Base-by-base conservation (phyloP, 768 basidiomycete species). In the Rhizopogon roseolus region DNA sequence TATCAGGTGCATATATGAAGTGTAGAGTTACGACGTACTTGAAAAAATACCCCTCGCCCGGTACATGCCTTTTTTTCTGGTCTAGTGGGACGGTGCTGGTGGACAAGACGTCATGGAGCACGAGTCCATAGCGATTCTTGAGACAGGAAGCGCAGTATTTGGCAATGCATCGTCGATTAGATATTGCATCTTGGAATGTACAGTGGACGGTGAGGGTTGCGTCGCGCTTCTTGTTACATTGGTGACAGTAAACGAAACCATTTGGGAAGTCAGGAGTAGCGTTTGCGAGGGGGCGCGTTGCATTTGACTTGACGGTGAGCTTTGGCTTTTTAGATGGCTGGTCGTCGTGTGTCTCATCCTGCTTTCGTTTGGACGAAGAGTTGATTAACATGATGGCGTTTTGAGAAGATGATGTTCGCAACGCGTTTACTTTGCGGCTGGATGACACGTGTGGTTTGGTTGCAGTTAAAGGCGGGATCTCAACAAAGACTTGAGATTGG, bases 111-210 rank as follows among this genome's bases (percentile, higher is more conserved):
- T 65, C 79, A 72, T 59, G 66, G n/a, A 70, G 61, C 19, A 54
- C 45, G 42, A 70, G 53, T 38, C 77, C 78, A 58, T 91, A 91
- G 38, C 82, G 74, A 60, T 85, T 88, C 66, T 77, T 81, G 59
- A 91, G 74, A 59, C 89, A 90, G 2, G 72, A 55, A 43, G 73
- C 76, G 70, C 88, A 90, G 58, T 82, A 87, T 62, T 82, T 84
- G 51, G 72, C 69, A 32, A 64, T 71, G 66, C 88, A 89, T 25
- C 74, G 73, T 53, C 72, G 72, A 44, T 60, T 36, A 58, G 69
- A 66, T 54, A 65, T 66, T 60, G 53, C 48, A 53, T 57, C 61
- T 52, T 64, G 64, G 2, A 60, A 54, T 2, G 78, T 78, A 54
- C 77, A 78, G 11, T 65, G 73, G 19, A 76, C 22, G 29, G 60